These are phyloP conservation scores for Rhododendron simsii DNA, from an alignment of 148 eudicot genomes.

Conservation along the genomic window DNA sequence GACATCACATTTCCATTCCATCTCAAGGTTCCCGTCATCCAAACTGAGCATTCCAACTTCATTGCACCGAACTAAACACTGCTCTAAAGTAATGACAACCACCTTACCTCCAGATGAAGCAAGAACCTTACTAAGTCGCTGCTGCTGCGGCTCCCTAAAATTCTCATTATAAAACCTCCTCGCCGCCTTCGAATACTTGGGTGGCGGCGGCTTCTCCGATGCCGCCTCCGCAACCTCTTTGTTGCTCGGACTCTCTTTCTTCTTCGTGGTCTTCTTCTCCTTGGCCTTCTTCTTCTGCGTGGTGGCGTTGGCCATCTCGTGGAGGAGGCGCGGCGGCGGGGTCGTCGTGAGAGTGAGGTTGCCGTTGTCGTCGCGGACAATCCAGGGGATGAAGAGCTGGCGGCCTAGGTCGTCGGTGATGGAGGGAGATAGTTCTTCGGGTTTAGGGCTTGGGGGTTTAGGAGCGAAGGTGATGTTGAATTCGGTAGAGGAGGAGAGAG, in stretches of 20 bases:
- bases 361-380: slow-evolving; percentile 33
- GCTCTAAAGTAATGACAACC: neutral
- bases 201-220: slow-evolving; percentile 6
- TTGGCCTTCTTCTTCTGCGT: slow-evolving; percentile 27
- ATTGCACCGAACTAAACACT: neutral
- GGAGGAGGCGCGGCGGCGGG: slow-evolving; percentile 38
- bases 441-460: slow-evolving; percentile 8
- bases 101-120: slow-evolving; percentile 87
- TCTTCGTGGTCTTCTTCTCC: slow-evolving; percentile 15
- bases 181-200: slow-evolving; percentile 77
- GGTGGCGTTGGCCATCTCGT: slow-evolving; percentile 21
- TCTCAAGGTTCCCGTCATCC: neutral
- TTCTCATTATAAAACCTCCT: slow-evolving; percentile 71
- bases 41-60: neutral
- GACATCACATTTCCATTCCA: neutral
- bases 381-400: slow-evolving; percentile 46
- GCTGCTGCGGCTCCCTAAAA: slow-evolving; percentile 68
- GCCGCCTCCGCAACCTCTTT: slow-evolving; percentile 11
- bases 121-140: slow-evolving; percentile 82
- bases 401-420: slow-evolving; percentile 11
- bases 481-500: slow-evolving; percentile 24
- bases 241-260: slow-evolving; percentile 10
- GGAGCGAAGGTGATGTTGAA: slow-evolving; percentile 52
- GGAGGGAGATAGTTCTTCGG: slow-evolving; percentile 9
- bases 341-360: slow-evolving; percentile 30